These are phyloP conservation scores for Phytomonas francai DNA, from an alignment of 208 protist species.

Conservation along the genomic window DNA sequence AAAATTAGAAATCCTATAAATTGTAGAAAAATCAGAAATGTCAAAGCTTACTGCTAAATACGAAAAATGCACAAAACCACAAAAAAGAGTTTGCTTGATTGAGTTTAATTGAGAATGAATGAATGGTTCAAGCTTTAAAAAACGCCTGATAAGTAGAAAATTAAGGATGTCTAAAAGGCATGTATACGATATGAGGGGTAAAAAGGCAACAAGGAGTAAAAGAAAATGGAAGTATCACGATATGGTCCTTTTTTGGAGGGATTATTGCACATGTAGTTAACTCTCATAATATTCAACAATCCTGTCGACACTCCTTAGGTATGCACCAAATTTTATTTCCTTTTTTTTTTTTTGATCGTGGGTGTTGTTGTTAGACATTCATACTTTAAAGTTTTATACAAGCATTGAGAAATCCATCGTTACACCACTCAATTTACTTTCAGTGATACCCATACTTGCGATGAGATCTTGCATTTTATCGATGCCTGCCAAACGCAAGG, in stretches of 20 bases:
- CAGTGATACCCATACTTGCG: slow-evolving; percentile 34
- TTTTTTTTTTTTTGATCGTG: background rate
- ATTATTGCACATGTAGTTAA: background rate
- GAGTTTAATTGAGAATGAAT: too few species aligned
- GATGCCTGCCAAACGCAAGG: slow-evolving; percentile 75
- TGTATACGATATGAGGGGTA: background rate
- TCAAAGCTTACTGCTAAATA: background rate
- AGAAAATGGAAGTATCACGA: too few species aligned
- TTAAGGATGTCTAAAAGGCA: slow-evolving; percentile 1
- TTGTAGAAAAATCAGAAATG: background rate
- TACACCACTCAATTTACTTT: slow-evolving; percentile 40
- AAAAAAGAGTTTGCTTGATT: slow-evolving; percentile 4
- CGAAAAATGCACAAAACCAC: slow-evolving; percentile 2
- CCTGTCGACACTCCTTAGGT: background rate
- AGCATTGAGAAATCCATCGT: slow-evolving; percentile 69
- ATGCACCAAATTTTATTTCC: background rate
- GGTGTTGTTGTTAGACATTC: background rate
- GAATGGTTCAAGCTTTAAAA: too few species aligned
- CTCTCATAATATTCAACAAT: background rate
- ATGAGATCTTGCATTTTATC: slow-evolving; percentile 82
- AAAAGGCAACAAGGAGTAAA: slow-evolving; percentile 5
- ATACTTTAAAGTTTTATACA: slow-evolving; percentile 52
- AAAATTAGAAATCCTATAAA: background rate
- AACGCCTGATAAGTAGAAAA: slow-evolving; percentile 8
- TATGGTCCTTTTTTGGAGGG: background rate